Evolutionary conservation across 2,329 filamentous ascomycete species (phyloP).

Genomic region (Phialemoniopsis sp.): DNA sequence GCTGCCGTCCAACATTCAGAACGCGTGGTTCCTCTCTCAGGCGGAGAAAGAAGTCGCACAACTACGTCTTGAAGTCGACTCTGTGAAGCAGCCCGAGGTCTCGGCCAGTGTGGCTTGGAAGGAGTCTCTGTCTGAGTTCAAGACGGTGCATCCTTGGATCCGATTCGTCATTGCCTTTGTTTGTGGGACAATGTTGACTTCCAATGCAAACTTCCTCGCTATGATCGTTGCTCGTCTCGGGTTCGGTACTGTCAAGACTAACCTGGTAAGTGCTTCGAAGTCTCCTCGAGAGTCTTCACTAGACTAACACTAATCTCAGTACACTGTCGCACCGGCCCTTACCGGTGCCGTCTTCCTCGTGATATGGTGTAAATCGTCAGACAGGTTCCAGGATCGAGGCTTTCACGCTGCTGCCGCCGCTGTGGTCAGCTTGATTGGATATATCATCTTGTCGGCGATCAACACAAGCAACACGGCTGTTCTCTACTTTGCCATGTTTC

Average conservation of each 20-base stretch:
- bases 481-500: constrained; percentile 7
- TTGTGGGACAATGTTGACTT: constrained; percentile 1
- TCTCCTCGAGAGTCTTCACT: too few species aligned
- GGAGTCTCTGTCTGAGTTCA: neutral
- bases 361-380: constrained; percentile 1
- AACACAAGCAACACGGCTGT: constrained; percentile 3
- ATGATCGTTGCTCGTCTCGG: constrained; percentile 5
- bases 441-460: constrained; percentile 3
- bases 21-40: constrained; percentile 3
- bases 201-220: constrained; percentile 7
- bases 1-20: neutral
- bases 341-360: constrained; percentile 3
- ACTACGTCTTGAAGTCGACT: constrained; percentile 4
- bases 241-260: constrained; percentile 5
- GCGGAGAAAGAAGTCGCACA: constrained; percentile 3
- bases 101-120: neutral
- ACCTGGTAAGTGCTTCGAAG: constrained; percentile 1
- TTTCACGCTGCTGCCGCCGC: constrained; percentile 1
- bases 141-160: constrained; percentile 1
- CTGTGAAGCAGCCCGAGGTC: neutral
- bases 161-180: constrained; percentile 2
- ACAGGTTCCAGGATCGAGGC: constrained; percentile 3
- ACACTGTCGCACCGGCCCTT: neutral
- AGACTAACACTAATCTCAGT: too few species aligned
- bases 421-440: constrained; percentile 5